These are phyloP conservation scores for Ogataea corticis DNA, from an alignment of 805 yeast genomes.

Conservation along the genomic window DNA sequence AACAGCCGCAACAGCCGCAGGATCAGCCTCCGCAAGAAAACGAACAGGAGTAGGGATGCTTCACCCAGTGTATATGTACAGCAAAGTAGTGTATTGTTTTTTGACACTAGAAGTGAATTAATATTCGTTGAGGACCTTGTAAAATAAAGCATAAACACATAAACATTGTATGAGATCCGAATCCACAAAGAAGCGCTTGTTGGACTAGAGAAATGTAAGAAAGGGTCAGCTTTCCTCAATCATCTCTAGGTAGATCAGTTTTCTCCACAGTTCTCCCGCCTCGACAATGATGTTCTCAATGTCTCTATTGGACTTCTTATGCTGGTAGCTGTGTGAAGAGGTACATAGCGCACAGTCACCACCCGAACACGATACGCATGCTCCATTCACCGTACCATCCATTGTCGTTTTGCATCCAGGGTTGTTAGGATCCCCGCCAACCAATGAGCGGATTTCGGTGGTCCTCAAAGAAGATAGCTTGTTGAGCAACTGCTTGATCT, in stretches of 20 bases:
- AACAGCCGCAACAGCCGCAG: too few species aligned
- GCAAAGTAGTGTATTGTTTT: too few species aligned
- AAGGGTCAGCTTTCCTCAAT: constrained; percentile 39
- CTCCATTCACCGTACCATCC: constrained; percentile 6
- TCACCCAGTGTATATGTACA: too few species aligned
- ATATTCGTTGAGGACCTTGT: constrained; percentile 1
- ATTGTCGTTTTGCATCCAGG: background rate
- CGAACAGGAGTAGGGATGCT: background rate
- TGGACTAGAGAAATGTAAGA: background rate
- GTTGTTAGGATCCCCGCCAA: constrained; percentile 21
- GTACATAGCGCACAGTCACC: constrained; percentile 11
- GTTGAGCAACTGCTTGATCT: constrained; percentile 75
- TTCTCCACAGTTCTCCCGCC: constrained; percentile 88
- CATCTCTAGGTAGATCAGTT: constrained; percentile 68
- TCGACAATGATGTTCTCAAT: constrained; percentile 72
- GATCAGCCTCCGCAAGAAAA: too few species aligned
- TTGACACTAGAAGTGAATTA: background rate
- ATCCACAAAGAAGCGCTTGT: constrained; percentile 4
- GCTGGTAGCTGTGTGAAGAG: constrained; percentile 12
- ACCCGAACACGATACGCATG: constrained; percentile 13
- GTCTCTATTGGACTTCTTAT: constrained; percentile 41
- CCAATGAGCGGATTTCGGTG: constrained; percentile 30
- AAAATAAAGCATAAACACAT: background rate
- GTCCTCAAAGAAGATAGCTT: constrained; percentile 48
- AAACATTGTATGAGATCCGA: background rate